Evolutionary conservation across 257 asterid genomes (phyloP).

Genomic region (Paulownia fortunei): DNA sequence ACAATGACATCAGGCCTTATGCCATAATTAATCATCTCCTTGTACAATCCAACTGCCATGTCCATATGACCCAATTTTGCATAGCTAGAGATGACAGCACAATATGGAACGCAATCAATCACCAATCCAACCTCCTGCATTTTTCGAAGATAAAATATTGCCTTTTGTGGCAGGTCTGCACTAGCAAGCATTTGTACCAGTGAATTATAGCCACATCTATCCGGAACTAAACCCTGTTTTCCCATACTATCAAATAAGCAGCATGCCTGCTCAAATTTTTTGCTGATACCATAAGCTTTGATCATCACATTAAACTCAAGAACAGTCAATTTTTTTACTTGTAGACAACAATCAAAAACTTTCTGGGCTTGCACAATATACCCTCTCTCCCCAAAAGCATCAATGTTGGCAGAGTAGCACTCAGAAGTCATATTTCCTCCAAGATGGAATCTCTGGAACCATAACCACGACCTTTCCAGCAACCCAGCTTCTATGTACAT

Average conservation of each 20-base stretch:
- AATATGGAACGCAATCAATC: conserved; percentile 73
- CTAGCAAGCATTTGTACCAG: conserved; percentile 85
- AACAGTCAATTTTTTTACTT: conserved; percentile 50
- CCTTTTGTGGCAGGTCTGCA: conserved; percentile 72
- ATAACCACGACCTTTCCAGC: conserved; percentile 67
- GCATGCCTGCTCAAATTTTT: conserved; percentile 75
- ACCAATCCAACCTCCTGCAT: conserved; percentile 76
- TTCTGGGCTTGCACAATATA: conserved; percentile 66
- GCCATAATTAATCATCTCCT: conserved; percentile 61
- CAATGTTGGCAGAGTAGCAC: conserved; percentile 90
- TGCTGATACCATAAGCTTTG: conserved; percentile 88
- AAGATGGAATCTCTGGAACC: conserved; percentile 83
- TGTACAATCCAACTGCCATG: conserved; percentile 58
- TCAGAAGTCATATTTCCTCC: conserved; percentile 80
- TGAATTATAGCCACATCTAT: conserved; percentile 82
- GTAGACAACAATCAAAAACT: conserved; percentile 63
- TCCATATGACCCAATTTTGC: conserved; percentile 62
- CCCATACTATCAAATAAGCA: conserved; percentile 68
- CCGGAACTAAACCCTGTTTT: conserved; percentile 61
- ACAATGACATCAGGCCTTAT: conserved; percentile 81
- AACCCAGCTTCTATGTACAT: conserved; percentile 87
- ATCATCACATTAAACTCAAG: conserved; percentile 89
- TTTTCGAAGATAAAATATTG: conserved; percentile 58
- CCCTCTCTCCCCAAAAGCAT: conserved; percentile 90
- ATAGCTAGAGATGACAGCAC: conserved; percentile 86